Percentiles rank a stretch among this genome's conserved stretches.
Conservation (phyloP, 192 early-diverging fungal species). For the Coemansia sp. region DNA sequence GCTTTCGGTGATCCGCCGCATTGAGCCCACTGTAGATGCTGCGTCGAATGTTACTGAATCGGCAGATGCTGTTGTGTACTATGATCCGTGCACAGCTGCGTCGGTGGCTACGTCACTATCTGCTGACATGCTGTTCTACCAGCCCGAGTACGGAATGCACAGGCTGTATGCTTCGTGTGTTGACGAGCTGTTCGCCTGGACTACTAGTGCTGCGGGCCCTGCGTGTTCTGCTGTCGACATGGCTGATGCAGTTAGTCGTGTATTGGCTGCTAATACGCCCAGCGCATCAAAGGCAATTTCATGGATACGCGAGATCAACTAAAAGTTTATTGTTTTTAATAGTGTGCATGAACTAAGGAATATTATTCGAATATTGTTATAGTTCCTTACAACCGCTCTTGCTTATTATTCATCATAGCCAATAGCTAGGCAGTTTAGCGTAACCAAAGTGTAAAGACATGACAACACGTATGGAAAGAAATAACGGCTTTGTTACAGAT, state of each 20-base stretch:
- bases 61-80: background rate
- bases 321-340: background rate
- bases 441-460: no score
- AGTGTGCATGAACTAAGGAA: background rate
- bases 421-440: no score
- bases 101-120: conserved; percentile 16
- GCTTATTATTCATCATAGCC: no score
- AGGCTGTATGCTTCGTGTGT: conserved; percentile 9
- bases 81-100: conserved; percentile 18
- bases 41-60: no score
- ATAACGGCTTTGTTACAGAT: conserved; percentile 13
- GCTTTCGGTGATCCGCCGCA: conserved; percentile 8
- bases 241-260: conserved; percentile 17
- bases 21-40: background rate
- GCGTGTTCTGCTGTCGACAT: background rate
- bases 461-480: no score
- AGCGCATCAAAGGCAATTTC: conserved; percentile 1
- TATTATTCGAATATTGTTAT: no score
- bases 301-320: conserved; percentile 27
- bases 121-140: conserved; percentile 16
- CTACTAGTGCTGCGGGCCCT: background rate
- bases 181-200: conserved; percentile 22
- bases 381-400: no score
- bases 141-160: background rate
- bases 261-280: conserved; percentile 8